These are phyloP conservation scores for Alternaria sp. DNA, from an alignment of 2,329 filamentous ascomycete species.

Conservation along the genomic window DNA sequence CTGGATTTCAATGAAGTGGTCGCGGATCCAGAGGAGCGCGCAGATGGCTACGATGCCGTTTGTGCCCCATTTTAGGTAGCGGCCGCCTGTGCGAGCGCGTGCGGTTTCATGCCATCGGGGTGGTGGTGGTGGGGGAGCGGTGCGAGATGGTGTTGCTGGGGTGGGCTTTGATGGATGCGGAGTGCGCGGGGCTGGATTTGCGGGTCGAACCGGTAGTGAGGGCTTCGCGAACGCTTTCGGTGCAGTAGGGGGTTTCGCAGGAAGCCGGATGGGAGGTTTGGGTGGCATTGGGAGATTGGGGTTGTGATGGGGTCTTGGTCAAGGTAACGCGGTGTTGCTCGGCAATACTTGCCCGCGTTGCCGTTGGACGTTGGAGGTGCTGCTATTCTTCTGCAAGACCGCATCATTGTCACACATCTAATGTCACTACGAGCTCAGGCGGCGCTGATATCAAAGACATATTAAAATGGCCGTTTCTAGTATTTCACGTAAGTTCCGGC, in stretches of 20 bases:
- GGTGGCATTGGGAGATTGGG: slow-evolving; percentile 25
- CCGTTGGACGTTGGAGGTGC: neutral
- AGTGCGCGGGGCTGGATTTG: slow-evolving; percentile 3
- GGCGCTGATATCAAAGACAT: neutral
- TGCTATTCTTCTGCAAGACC: neutral
- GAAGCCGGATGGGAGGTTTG: slow-evolving; percentile 30
- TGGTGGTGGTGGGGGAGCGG: slow-evolving; percentile 6
- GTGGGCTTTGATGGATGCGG: slow-evolving; percentile 4
- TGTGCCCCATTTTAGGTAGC: slow-evolving; percentile 18
- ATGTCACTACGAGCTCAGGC: neutral
- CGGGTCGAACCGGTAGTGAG: neutral
- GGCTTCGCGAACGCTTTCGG: slow-evolving; percentile 6
- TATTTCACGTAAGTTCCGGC: neutral
- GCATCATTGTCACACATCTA: neutral
- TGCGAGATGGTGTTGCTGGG: neutral
- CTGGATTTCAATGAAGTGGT: slow-evolving; percentile 48
- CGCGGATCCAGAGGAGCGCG: slow-evolving; percentile 46
- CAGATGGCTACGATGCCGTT: slow-evolving; percentile 22
- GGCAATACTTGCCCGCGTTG: slow-evolving; percentile 13
- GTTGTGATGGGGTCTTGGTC: neutral
- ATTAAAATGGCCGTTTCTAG: neutral
- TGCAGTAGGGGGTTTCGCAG: slow-evolving; percentile 6
- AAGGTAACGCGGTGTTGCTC: slow-evolving; percentile 3
- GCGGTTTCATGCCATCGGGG: slow-evolving; percentile 12
- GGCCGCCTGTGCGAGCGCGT: slow-evolving; percentile 12